Percentiles rank a stretch among this genome's conserved stretches.
Conservation (phyloP, 2,329 filamentous ascomycete species). For the Bisporella sp. region DNA sequence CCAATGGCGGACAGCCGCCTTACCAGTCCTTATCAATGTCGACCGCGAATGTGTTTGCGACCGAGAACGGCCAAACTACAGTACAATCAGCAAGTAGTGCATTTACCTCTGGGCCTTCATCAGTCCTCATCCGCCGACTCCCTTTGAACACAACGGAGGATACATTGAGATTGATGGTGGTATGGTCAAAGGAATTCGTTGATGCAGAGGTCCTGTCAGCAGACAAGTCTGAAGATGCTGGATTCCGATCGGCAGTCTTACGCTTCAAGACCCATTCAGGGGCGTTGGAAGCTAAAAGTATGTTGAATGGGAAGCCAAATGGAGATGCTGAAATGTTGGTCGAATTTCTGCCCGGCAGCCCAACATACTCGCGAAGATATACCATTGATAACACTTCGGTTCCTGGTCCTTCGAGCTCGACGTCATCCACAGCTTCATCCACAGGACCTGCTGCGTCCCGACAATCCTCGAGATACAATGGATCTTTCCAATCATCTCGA, state of each 20-base stretch:
- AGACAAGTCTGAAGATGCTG: slow-evolving; percentile 42
- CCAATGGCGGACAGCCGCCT: slow-evolving; percentile 21
- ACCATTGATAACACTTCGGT: slow-evolving; percentile 42
- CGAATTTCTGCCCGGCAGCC: slow-evolving; percentile 42
- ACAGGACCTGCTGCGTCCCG: slow-evolving; percentile 18
- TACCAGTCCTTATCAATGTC: slow-evolving; percentile 27
- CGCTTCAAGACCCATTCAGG: slow-evolving; percentile 45
- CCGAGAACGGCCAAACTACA: slow-evolving; percentile 16
- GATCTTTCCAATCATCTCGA: slow-evolving; percentile 43
- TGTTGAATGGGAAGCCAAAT: slow-evolving; percentile 49
- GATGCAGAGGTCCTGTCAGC: slow-evolving; percentile 43
- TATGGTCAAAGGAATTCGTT: slow-evolving; percentile 50
- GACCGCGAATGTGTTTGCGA: slow-evolving; percentile 23
- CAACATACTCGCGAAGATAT: slow-evolving; percentile 38
- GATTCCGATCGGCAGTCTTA: slow-evolving; percentile 45
- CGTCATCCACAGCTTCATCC: slow-evolving; percentile 35
- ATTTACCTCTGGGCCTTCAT: slow-evolving; percentile 27
- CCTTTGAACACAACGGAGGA: slow-evolving; percentile 48
- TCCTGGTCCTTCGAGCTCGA: slow-evolving; percentile 32
- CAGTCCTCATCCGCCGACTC: slow-evolving; percentile 47
- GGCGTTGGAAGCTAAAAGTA: slow-evolving; percentile 49
- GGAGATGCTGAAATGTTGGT: slow-evolving; percentile 47
- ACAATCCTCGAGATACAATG: slow-evolving; percentile 45
- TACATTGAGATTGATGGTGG: slow-evolving; percentile 47
- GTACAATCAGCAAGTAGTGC: slow-evolving; percentile 13